These are phyloP conservation scores for Lactarius vividus DNA, from an alignment of 768 basidiomycete genomes.

Conservation along the genomic window DNA sequence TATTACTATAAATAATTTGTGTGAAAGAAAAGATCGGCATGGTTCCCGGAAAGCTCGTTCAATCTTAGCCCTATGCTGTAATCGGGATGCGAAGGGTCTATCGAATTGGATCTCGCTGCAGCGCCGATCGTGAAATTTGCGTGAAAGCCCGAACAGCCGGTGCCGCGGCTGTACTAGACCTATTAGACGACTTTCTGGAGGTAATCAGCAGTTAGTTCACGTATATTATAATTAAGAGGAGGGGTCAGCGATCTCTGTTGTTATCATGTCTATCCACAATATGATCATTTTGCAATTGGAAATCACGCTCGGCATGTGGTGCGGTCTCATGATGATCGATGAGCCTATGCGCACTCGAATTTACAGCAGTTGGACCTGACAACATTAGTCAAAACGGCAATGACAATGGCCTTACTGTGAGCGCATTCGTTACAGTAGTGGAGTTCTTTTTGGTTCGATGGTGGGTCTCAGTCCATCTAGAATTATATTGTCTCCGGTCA, in stretches of 20 bases:
- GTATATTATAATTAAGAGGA: not conserved
- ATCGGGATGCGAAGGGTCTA: no score
- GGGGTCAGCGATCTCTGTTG: no score
- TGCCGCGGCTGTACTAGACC: not conserved
- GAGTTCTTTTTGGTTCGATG: no score
- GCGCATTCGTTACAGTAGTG: no score
- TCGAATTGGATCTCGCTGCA: no score
- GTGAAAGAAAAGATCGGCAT: no score
- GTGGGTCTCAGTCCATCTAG: not conserved
- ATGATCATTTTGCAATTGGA: not conserved
- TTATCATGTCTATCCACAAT: not conserved
- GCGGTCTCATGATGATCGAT: not conserved
- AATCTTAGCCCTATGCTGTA: no score
- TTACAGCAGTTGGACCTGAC: not conserved
- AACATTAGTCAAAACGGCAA: no score
- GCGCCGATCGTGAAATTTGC: not conserved
- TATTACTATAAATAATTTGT: no score
- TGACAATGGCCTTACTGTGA: no score
- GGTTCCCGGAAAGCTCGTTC: no score
- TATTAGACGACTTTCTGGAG: not conserved
- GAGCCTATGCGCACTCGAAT: not conserved
- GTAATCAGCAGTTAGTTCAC: not conserved
- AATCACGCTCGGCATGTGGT: not conserved
- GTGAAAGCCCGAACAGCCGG: not conserved
- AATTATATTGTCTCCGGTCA: not conserved